Evolutionary conservation across 345 rosid genomes (phyloP), one percentile per base, ranked within the genome.

Genomic region (Alliaria petiolata): DNA sequence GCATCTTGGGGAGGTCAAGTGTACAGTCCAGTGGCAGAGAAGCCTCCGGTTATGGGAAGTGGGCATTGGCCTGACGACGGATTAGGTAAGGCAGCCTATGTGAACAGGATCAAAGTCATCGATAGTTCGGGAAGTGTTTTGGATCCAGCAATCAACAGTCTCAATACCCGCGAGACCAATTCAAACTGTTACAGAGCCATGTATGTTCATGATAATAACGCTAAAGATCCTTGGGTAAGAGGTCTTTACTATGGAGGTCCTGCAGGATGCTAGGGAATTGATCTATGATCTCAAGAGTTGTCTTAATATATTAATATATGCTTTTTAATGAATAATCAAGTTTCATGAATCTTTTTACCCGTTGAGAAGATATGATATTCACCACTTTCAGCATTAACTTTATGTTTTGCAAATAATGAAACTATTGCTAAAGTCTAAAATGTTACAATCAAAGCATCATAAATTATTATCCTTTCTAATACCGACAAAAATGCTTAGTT

Each of bases 41-140:
- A 16, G 7, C 20, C 44, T 62, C 76, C 76, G 8, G 4, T 8
- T n/a, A 71, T 71, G 69, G 62, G 69, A 42, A 71, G 76, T 52
- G 76, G 76, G 3, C 76, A 62, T 42, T 71, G 67, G 52, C 62
- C 76, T 49, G 31, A 0, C 1, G 62, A 71, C 15, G 52, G 69
- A 0, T 62, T 16, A 11, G 0, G 11, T 2, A 50, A 52, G 22
- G 61, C 69, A 20, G 62, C 69, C 5, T 51, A 11, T 71, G 62
- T 62, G 20, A 49, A 17, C 3, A 15, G n/a, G 12, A 10, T 71
- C 42, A 61, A 62, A 62, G 22, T 62, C 28, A 40, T 62, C 1
- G 31, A 3, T 59, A 0, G 1, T 25, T 1, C 0, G 1, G 34
- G 67, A 35, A 36, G 4, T 6, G 4, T 15, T 49, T 1, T 59